Base-by-base conservation (phyloP, 768 basidiomycete genomes). In the Collybia nuda region DNA sequence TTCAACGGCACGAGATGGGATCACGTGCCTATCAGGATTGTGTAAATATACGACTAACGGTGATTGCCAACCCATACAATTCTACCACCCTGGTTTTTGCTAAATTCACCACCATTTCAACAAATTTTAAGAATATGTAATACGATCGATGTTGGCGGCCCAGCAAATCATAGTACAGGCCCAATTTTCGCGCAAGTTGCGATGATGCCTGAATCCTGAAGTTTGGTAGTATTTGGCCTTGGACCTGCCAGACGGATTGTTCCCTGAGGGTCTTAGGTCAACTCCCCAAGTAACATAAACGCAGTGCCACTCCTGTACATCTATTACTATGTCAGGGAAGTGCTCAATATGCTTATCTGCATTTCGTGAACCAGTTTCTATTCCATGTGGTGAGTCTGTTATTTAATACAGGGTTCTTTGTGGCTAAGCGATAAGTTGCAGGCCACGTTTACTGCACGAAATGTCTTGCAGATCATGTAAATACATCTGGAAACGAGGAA, bases 371-470 rank as follows among this genome's bases (percentile, higher is more conserved):
- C 84, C 85, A 0, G 79, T 84, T 4, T 81, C 71, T 36, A 65
- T 82, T 1, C 84, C 85, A 9, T 86, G 85, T 60, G 85, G 85
- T 85, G 54, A 50, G 78, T 57, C 18, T 32, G 32, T n/a, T 15
- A n/a, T n/a, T n/a, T n/a, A 12, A 2, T 17, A 11, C 37, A n/a
- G 12, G 32, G 14, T 24, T 29, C 18, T 17, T 11, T 12, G 44
- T 22, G n/a, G 26, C 29, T 35, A 24, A 32, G 43, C 40, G 22
- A 14, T 38, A 17, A 40, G 52, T 21, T 37, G 18, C 44, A 87
- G 85, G 85, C 17, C 85, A 87, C 55, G 67, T 87, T 12, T 82
- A 82, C 60, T 87, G 85, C 63, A 74, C 75, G 50, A 66, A 68
- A 14, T 87, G 85, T 54, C 70, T 87, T n/a, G 65, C 68, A 2